Conservation (phyloP, 1,284 basidiomycete species). For the Irpex sp. region DNA sequence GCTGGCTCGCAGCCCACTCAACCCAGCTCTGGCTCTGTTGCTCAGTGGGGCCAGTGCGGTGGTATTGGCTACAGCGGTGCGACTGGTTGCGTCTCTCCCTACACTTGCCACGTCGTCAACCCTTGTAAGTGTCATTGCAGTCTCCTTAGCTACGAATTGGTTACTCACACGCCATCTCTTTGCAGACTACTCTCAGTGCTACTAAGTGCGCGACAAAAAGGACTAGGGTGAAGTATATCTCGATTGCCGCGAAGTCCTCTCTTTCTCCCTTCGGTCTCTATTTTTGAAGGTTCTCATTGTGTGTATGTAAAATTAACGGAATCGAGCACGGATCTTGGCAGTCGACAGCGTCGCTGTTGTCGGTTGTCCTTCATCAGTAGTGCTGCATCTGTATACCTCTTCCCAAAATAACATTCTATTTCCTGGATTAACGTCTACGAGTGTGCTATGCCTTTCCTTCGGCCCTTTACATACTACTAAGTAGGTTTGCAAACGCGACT, state of each 20-base stretch:
- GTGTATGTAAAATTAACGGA: not conserved
- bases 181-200: constrained; percentile 17
- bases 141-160: not conserved
- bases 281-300: not conserved
- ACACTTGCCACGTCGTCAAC: constrained; percentile 15
- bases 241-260: not conserved
- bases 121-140: constrained; percentile 8
- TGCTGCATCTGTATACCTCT: no score
- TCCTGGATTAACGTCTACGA: no score
- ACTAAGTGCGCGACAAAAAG: constrained; percentile 4
- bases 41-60: constrained; percentile 16
- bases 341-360: no score
- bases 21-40: constrained; percentile 5
- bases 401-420: no score
- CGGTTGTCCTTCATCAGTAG: no score
- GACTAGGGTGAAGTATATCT: not conserved
- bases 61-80: constrained; percentile 15
- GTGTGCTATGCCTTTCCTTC: no score
- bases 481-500: no score
- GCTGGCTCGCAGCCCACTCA: constrained; percentile 1
- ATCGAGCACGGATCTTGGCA: not conserved
- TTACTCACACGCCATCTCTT: not conserved
- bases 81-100: constrained; percentile 10
- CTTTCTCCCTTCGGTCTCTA: not conserved
- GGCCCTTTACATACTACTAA: no score